These are phyloP conservation scores for Eremothecium sinecaudum DNA, from an alignment of 1,139 yeast genomes.

Conservation along the genomic window DNA sequence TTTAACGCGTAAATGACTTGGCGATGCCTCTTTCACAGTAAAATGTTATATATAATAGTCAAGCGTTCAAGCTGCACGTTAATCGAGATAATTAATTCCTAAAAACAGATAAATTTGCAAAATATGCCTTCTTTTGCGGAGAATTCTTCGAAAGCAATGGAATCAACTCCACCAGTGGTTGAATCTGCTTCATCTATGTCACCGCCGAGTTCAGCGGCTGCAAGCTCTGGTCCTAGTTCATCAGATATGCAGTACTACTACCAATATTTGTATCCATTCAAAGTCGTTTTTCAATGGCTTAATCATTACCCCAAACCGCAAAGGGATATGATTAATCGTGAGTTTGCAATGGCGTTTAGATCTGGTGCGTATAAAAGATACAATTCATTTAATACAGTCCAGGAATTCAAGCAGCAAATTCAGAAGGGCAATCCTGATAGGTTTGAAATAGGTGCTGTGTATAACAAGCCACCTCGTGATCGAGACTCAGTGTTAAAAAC, in stretches of 20 bases:
- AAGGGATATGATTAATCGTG: conserved; percentile 75
- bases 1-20: no score
- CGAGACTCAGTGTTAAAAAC: conserved; percentile 70
- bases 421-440: conserved; percentile 72
- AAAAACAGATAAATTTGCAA: no score
- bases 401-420: conserved; percentile 71
- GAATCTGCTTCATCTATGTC: background rate
- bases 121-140: conserved; percentile 1
- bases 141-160: background rate
- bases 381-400: conserved; percentile 57
- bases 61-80: no score
- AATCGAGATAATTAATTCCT: no score
- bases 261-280: conserved; percentile 60
- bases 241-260: conserved; percentile 72
- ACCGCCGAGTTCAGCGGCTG: conserved; percentile 1
- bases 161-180: background rate
- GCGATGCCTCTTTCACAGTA: no score
- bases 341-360: conserved; percentile 82
- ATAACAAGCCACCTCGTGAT: conserved; percentile 76
- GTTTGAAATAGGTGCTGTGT: conserved; percentile 92
- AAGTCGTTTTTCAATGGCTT: conserved; percentile 74
- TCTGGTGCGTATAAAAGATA: conserved; percentile 86
- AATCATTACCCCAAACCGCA: conserved; percentile 71
- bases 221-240: conserved; percentile 39
- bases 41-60: no score